These are phyloP conservation scores for Selaginella moellendorffii DNA, from an alignment of 75 land plant species.

Conservation along the genomic window DNA sequence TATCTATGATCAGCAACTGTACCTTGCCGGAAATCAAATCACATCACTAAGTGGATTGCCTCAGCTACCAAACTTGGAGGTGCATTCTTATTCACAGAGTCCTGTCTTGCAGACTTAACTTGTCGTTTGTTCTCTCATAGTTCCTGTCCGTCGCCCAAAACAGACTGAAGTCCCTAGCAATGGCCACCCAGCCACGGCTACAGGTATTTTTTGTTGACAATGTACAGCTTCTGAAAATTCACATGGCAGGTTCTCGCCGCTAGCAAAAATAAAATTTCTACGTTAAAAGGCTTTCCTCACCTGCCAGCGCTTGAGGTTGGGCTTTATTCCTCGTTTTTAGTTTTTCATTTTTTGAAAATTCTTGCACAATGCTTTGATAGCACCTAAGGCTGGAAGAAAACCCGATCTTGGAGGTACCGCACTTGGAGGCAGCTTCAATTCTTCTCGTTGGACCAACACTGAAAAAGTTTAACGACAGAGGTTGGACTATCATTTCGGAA, in stretches of 20 bases:
- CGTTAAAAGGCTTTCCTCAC: constrained; percentile 84
- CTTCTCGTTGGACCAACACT: constrained; percentile 76
- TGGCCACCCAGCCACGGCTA: constrained; percentile 89
- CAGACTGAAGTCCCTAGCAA: constrained; percentile 72
- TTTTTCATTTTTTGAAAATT: background rate
- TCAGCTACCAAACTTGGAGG: constrained; percentile 87
- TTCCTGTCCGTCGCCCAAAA: constrained; percentile 97
- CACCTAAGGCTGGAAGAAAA: constrained; percentile 90
- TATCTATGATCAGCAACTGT: constrained; percentile 53
- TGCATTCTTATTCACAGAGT: constrained; percentile 16
- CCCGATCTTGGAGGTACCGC: constrained; percentile 75
- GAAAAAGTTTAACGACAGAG: constrained; percentile 91
- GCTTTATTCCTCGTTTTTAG: background rate
- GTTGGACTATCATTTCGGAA: constrained; percentile 29
- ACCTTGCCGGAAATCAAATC: constrained; percentile 95
- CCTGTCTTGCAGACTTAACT: too few relatives aligned
- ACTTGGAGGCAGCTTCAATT: constrained; percentile 83
- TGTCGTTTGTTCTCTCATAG: constrained; percentile 30
- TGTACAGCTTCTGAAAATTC: background rate
- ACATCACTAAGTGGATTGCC: constrained; percentile 75
- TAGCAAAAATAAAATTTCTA: constrained; percentile 89
- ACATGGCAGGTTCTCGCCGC: constrained; percentile 72
- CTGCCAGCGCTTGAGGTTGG: constrained; percentile 90
- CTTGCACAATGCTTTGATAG: constrained; percentile 28
- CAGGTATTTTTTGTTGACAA: constrained; percentile 34